Base-by-base conservation (phyloP, 1,139 yeast species). In the Pneumocystis oryctolagi region DNA sequence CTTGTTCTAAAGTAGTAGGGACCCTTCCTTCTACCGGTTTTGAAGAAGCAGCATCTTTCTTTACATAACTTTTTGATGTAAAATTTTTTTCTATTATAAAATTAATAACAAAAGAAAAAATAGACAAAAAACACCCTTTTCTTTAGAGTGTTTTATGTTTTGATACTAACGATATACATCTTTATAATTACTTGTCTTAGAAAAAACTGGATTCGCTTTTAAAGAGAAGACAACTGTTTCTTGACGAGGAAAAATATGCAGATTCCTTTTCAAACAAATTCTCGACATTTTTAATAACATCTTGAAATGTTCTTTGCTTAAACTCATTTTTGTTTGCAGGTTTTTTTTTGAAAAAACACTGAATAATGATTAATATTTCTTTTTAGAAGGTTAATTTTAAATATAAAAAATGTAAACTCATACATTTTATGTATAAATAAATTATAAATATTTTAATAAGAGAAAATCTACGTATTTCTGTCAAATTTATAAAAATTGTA, bases 1-100 rank as follows among this genome's bases (percentile, higher is more conserved):
- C 90, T 79, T 90, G 97, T 73, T 92, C 97, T 71, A 87, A 74
- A 76, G 90, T 96, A 66, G 95, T 83, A 75, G 98, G 97, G 72
- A 92, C 84, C 65, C 85, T 80, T 71, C 94, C 95, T 25, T 47
- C 55, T 14, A 47, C 55, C 5, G 31, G 55, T 25, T 47, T 47
- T 28, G 16, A 12, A 37, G 40, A 18, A 47, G 12, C 5, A 25
- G 12, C 14, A 25, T 47, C 31, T 25, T 47, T 47, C 16, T 47
- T 47, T 25, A 12, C 5, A 25, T 47, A 47, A 47, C 55, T 47
- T 47, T 47, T 47, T 47, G 31, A 25, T 47, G 25, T 12, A 47
- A 47, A 47, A 25, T 25, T 25, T 25, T 31, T 2, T 12, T 47
- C 55, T 47, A 47, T 20, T 42, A 18, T 47, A 47, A 39, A 39